phyloP scores from a whole-genome alignment of 1,139 yeast species.

The Candida sp. region DNA sequence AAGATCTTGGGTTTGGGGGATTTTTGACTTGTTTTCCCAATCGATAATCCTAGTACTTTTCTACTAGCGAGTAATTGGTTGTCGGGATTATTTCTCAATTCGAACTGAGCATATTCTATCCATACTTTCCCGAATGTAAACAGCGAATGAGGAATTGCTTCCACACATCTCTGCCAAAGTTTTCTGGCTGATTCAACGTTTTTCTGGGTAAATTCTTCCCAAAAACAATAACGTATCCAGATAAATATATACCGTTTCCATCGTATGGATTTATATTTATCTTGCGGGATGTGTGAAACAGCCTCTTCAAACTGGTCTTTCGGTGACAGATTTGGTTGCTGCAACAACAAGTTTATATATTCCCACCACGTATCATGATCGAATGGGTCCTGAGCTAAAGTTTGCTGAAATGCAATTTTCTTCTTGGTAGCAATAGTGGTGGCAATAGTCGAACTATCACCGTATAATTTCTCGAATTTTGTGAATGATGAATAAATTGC shows the following conservation, averaged over 20 bases:
- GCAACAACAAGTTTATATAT: constrained; percentile 48
- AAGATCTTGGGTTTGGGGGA: constrained; percentile 60
- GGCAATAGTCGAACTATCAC: constrained; percentile 52
- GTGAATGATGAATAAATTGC: constrained; percentile 47
- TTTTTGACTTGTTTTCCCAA: constrained; percentile 47
- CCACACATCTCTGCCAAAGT: constrained; percentile 48
- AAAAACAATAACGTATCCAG: constrained; percentile 67
- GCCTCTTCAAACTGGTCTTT: constrained; percentile 44
- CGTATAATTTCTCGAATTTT: constrained; percentile 64
- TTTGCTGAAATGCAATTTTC: constrained; percentile 49
- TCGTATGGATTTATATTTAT: constrained; percentile 29
- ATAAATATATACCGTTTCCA: constrained; percentile 73
- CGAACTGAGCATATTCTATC: constrained; percentile 71
- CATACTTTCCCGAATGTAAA: constrained; percentile 76
- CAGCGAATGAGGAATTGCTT: constrained; percentile 50
- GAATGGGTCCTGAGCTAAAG: constrained; percentile 41
- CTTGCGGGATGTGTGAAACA: constrained; percentile 29
- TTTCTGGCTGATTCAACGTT: constrained; percentile 46
- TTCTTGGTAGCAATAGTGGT: constrained; percentile 52
- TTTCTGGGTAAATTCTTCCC: constrained; percentile 51
- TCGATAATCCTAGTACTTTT: constrained; percentile 65
- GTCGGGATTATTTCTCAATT: constrained; percentile 50
- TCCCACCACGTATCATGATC: constrained; percentile 87
- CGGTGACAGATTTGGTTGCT: constrained; percentile 15
- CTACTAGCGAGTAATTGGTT: constrained; percentile 50